phyloP scores from a whole-genome alignment of 345 rosid genomes.

The Eucalyptus pauciflora region DNA sequence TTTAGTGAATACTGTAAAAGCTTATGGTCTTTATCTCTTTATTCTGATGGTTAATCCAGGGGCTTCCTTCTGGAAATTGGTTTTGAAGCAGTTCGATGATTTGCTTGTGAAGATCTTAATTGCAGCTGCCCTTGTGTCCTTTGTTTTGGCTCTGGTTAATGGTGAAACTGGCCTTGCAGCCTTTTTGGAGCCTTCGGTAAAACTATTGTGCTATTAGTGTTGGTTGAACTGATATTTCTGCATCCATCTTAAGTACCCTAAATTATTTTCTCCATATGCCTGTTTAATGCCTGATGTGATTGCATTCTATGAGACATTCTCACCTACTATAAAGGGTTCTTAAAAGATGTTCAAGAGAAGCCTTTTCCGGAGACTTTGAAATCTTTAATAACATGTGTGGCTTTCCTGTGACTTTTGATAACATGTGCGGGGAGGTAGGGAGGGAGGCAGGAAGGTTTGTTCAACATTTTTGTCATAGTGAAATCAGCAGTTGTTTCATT shows the following conservation, averaged over 20 bases:
- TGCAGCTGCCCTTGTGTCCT: constrained; percentile 83
- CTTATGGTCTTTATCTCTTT: not conserved
- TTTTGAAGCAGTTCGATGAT: constrained; percentile 95
- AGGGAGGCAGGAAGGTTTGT: not conserved
- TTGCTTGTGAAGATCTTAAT: constrained; percentile 97
- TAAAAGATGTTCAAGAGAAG: not conserved
- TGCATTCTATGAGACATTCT: not conserved
- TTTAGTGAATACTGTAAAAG: not conserved
- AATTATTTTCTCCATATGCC: not conserved
- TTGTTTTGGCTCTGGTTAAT: constrained; percentile 77
- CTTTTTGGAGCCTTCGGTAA: constrained; percentile 97
- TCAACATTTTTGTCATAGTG: not conserved
- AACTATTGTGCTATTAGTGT: constrained; percentile 19
- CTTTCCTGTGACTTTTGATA: not conserved
- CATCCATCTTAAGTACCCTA: not conserved
- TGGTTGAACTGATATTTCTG: not conserved
- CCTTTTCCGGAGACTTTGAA: not conserved
- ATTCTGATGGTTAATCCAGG: constrained; percentile 37
- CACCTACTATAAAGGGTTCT: not conserved
- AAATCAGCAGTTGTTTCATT: not conserved
- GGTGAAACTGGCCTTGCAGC: constrained; percentile 98
- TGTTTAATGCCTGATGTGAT: not conserved
- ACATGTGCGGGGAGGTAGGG: not conserved
- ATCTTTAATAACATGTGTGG: not conserved
- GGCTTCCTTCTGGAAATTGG: constrained; percentile 93